These are phyloP conservation scores for Chalciporus piperatus DNA, from an alignment of 768 basidiomycete genomes.

Conservation along the genomic window DNA sequence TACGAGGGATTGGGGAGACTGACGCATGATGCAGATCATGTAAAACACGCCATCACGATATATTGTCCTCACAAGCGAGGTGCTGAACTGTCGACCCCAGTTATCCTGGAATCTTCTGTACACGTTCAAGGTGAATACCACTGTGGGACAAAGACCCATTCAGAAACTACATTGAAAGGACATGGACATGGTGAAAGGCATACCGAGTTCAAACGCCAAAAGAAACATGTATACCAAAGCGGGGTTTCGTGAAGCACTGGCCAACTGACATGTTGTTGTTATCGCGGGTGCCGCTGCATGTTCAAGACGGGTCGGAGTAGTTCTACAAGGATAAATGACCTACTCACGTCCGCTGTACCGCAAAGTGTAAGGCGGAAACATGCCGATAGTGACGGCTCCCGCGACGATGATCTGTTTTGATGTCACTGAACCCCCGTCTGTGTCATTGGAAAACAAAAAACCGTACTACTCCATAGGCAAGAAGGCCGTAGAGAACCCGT, in stretches of 20 bases:
- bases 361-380: background rate
- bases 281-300: background rate
- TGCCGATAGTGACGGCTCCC: background rate
- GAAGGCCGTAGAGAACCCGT: background rate
- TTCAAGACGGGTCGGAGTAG: background rate
- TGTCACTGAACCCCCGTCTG: background rate
- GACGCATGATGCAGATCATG: conserved; percentile 1
- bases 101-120: background rate
- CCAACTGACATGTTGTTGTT: background rate
- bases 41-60: conserved; percentile 5
- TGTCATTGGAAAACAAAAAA: background rate
- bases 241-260: background rate
- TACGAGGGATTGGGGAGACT: background rate
- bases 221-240: background rate
- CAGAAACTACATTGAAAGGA: background rate
- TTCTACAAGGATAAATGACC: background rate
- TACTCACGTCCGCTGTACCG: background rate
- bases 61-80: background rate
- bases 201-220: background rate
- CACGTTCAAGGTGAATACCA: background rate
- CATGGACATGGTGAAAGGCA: background rate
- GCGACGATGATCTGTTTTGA: background rate
- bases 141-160: background rate
- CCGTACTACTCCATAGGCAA: background rate
- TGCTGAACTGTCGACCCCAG: background rate